Conservation (phyloP, 1,284 basidiomycete genomes). For the Microbotryum lychnidis-dioicae region DNA sequence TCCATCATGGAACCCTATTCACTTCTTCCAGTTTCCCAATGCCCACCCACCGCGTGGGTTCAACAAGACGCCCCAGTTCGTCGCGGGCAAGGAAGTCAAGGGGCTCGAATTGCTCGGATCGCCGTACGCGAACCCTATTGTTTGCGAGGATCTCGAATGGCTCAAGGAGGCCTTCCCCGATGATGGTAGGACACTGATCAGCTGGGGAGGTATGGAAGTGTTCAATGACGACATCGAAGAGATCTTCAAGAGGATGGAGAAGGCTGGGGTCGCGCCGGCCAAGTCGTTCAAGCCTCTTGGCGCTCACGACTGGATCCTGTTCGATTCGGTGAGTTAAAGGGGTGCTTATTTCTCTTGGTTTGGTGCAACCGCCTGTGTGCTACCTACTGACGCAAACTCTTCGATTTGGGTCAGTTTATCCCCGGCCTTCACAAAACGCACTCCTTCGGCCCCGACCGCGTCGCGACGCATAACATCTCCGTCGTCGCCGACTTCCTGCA, state of each 20-base stretch:
- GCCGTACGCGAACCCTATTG: constrained; percentile 22
- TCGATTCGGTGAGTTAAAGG: neutral
- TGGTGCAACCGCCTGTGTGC: neutral
- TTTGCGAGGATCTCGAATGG: constrained; percentile 9
- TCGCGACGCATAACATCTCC: neutral
- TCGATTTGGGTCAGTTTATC: neutral
- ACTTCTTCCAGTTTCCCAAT: constrained; percentile 7
- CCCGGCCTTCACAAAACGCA: constrained; percentile 2
- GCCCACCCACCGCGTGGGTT: neutral
- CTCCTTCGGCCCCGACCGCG: neutral
- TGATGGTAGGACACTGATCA: constrained; percentile 13
- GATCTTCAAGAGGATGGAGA: constrained; percentile 5
- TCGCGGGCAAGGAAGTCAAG: constrained; percentile 8
- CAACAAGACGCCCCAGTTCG: neutral
- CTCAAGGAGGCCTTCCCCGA: constrained; percentile 18
- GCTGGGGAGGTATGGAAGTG: constrained; percentile 21
- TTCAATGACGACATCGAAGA: constrained; percentile 18
- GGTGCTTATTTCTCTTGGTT: neutral
- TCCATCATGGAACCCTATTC: constrained; percentile 9
- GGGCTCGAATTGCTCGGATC: constrained; percentile 10
- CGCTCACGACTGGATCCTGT: constrained; percentile 19
- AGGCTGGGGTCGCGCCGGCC: constrained; percentile 18
- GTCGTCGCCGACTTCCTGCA: neutral
- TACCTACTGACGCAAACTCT: neutral
- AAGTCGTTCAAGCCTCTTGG: constrained; percentile 6